A percentile compares a stretch with the other conserved stretches of the same genome.
phyloP scores from a whole-genome alignment of 1,284 basidiomycete genomes.

The Anthracocystis panici-leucophaei region DNA sequence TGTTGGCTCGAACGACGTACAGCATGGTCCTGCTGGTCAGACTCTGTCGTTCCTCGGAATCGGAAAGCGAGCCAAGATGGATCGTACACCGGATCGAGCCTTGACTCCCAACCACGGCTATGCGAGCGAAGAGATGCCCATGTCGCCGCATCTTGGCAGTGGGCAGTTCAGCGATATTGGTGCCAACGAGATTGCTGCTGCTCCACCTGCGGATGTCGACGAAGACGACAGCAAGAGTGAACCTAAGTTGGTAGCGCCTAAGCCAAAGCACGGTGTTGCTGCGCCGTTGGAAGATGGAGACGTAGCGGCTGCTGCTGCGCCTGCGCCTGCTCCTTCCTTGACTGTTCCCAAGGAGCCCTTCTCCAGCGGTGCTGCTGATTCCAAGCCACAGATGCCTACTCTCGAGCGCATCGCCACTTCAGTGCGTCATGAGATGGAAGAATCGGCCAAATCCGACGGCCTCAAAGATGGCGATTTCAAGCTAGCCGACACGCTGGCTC shows the following conservation, averaged over 20 bases:
- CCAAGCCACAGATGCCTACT: conserved; percentile 47
- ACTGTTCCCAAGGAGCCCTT: conserved; percentile 9
- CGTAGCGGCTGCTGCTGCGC: conserved; percentile 13
- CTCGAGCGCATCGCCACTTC: conserved; percentile 52
- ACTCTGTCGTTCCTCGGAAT: conserved; percentile 54
- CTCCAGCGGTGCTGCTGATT: background rate
- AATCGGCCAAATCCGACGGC: conserved; percentile 60
- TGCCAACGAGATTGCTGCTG: conserved; percentile 37
- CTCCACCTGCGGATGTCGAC: conserved; percentile 36
- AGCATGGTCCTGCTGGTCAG: conserved; percentile 50
- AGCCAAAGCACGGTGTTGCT: conserved; percentile 40
- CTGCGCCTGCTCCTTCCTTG: conserved; percentile 26
- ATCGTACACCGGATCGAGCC: conserved; percentile 42
- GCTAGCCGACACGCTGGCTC: conserved; percentile 60
- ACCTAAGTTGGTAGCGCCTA: conserved; percentile 32
- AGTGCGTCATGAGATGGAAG: conserved; percentile 57
- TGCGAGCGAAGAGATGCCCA: conserved; percentile 28
- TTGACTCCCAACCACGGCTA: conserved; percentile 46
- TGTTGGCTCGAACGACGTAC: conserved; percentile 47
- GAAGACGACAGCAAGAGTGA: conserved; percentile 7
- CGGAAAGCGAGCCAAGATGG: conserved; percentile 30
- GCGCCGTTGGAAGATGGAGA: conserved; percentile 35
- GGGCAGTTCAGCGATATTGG: conserved; percentile 32
- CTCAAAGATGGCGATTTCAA: conserved; percentile 62
- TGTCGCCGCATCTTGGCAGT: conserved; percentile 39